Evolutionary conservation across 306 rosid species (phyloP).

Genomic region (Cyamopsis tetragonoloba): DNA sequence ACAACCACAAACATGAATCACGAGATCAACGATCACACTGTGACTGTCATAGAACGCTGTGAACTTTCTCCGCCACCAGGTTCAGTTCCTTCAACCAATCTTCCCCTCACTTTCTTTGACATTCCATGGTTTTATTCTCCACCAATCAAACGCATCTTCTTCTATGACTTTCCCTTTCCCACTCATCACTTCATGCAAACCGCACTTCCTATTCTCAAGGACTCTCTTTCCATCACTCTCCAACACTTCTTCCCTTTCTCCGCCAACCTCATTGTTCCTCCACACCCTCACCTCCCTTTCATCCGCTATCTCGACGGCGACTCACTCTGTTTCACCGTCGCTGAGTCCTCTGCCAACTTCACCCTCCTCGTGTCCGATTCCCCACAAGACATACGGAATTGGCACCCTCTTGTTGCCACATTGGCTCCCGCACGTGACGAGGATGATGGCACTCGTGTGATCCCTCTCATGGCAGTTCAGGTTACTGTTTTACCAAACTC

Average conservation of each 20-base stretch:
- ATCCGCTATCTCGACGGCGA: conserved; percentile 9
- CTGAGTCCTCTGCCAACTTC: conserved; percentile 8
- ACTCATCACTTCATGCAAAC: conserved; percentile 20
- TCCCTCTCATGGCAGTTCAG: conserved; percentile 28
- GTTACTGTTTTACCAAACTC: conserved; percentile 21
- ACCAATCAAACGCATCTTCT: conserved; percentile 32
- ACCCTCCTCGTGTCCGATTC: background rate
- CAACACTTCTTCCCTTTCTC: conserved; percentile 40
- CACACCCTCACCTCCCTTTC: conserved; percentile 17
- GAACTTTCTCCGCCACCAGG: conserved; percentile 30
- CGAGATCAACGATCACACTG: background rate
- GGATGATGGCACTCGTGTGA: background rate
- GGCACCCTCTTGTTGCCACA: conserved; percentile 14
- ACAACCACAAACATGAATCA: background rate
- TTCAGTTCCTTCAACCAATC: conserved; percentile 20
- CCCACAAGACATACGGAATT: conserved; percentile 5
- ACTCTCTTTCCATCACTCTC: conserved; percentile 40
- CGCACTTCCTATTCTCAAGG: conserved; percentile 34
- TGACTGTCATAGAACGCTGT: background rate
- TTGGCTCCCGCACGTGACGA: background rate
- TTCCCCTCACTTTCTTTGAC: conserved; percentile 43
- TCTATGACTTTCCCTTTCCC: conserved; percentile 26
- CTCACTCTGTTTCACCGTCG: conserved; percentile 20
- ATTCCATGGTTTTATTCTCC: conserved; percentile 27
- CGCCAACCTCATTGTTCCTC: conserved; percentile 24